phyloP scores from a whole-genome alignment of 2,329 filamentous ascomycete genomes.

The Colletotrichum echinochloae region DNA sequence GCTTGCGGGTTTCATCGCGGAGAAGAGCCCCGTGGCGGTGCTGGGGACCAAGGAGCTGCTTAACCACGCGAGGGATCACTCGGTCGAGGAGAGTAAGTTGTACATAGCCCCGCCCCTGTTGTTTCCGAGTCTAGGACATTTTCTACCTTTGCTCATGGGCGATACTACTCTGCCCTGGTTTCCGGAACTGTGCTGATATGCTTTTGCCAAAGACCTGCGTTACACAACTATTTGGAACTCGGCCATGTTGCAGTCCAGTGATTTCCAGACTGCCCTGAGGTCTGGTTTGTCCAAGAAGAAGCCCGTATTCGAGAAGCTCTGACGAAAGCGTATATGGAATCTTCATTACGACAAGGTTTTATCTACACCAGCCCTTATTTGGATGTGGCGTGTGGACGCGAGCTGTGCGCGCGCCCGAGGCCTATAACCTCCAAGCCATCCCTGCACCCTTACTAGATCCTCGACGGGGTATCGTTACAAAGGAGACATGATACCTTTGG shows the following conservation, averaged over 20 bases:
- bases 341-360: too few relatives aligned
- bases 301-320: slow-evolving; percentile 88
- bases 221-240: slow-evolving; percentile 93
- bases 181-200: slow-evolving; percentile 10
- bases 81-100: slow-evolving; percentile 77
- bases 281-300: slow-evolving; percentile 83
- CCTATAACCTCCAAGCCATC: background rate
- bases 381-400: background rate
- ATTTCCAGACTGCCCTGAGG: slow-evolving; percentile 79
- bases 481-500: background rate
- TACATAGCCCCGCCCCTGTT: slow-evolving; percentile 1
- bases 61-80: slow-evolving; percentile 84
- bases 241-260: slow-evolving; percentile 82
- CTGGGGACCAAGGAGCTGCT: slow-evolving; percentile 89
- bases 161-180: background rate
- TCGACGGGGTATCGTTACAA: background rate
- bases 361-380: background rate
- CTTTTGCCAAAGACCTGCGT: slow-evolving; percentile 67
- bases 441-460: background rate
- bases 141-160: background rate
- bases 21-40: slow-evolving; percentile 89
- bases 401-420: too few relatives aligned
- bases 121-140: background rate
- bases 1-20: slow-evolving; percentile 74
- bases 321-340: slow-evolving; percentile 31